Base-by-base conservation (phyloP, 768 basidiomycete species). In the Xerocomellus chrysenteron region DNA sequence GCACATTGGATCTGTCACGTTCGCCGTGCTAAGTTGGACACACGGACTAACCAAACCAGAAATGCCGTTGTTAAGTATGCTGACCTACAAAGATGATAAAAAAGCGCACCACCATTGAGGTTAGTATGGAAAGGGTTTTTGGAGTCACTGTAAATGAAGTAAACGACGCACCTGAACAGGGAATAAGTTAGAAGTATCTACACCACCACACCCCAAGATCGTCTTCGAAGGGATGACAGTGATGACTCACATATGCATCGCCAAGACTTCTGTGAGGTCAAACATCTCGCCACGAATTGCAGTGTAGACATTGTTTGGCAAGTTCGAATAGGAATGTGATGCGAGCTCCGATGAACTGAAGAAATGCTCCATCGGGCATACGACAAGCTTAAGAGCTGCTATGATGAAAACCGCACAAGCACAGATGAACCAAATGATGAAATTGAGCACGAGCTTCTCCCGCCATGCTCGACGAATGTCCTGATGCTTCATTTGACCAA, bases 361-460 rank as follows among this genome's bases (percentile, higher is more conserved):
- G 50, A 99, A 90, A 68, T 97, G 89, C 65, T 97, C 87, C 59
- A 86, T 92, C 2, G 97, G 97, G 67, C 97, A 99, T 71, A 99
- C 97, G 56, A 99, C 72, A 51, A 81, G 71, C 12, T 92, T 92
- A 30, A 98, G 78, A 26, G 94, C 72, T 12, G 91, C 92, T 21
- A 21, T 21, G 65, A 99, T 89, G 72, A 99, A 98, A 45, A 94
- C 80, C 1, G 92, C 87, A 63, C 84, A 85, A n/a, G 73, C 88
- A 60, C 94, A 98, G 32, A 91, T 78, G 67, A 97, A 85, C 96
- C 94, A 98, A 64, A 99, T 98, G 74, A 99, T 77, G 56, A 99
- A 4, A 28, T 28, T 28, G 26, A 28, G 26, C 26, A 28, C 2
- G 5, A 28, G 26, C 26, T 28, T 28, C 26, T 28, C 5, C 1